Conservation (phyloP, 2,329 filamentous ascomycete genomes). For the Calonectria pteridis region DNA sequence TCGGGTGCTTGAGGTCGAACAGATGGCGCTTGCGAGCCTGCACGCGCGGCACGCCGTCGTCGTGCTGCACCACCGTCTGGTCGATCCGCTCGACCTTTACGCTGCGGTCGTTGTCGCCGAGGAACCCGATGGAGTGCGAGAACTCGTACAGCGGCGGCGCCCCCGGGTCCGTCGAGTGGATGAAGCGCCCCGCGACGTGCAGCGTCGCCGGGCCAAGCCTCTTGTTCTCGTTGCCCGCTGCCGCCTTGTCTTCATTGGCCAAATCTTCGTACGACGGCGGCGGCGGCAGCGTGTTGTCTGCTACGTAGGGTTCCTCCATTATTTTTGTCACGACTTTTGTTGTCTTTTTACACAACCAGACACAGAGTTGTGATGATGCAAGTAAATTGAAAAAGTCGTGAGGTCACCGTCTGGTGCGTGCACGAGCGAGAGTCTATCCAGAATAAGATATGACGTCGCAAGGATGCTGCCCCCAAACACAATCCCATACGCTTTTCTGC, state of each 20-base stretch:
- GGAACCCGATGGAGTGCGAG: slow-evolving; percentile 50
- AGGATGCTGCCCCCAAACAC: neutral
- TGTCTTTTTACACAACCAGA: neutral
- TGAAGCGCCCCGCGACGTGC: slow-evolving; percentile 49
- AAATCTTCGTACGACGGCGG: slow-evolving; percentile 45
- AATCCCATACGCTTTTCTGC: neutral
- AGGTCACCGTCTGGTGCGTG: neutral
- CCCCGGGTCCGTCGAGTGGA: slow-evolving; percentile 46
- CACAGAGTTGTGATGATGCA: neutral
- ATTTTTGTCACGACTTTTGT: neutral
- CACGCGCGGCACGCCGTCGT: slow-evolving; percentile 40
- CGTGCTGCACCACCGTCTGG: slow-evolving; percentile 38
- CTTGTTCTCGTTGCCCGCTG: slow-evolving; percentile 13
- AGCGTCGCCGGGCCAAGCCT: slow-evolving; percentile 49
- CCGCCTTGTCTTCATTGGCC: slow-evolving; percentile 11
- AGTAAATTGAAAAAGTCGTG: neutral
- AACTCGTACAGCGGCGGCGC: slow-evolving; percentile 52
- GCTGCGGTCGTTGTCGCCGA: slow-evolving; percentile 48
- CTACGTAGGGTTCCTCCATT: slow-evolving; percentile 32
- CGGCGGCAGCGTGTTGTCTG: slow-evolving; percentile 36
- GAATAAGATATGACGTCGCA: slow-evolving; percentile 1
- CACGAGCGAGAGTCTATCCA: neutral
- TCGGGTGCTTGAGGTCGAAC: slow-evolving; percentile 51
- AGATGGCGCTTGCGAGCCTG: slow-evolving; percentile 48
- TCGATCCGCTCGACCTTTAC: slow-evolving; percentile 50